phyloP scores from a whole-genome alignment of 2,329 filamentous ascomycete species.

The Boeremia lycopersici region DNA sequence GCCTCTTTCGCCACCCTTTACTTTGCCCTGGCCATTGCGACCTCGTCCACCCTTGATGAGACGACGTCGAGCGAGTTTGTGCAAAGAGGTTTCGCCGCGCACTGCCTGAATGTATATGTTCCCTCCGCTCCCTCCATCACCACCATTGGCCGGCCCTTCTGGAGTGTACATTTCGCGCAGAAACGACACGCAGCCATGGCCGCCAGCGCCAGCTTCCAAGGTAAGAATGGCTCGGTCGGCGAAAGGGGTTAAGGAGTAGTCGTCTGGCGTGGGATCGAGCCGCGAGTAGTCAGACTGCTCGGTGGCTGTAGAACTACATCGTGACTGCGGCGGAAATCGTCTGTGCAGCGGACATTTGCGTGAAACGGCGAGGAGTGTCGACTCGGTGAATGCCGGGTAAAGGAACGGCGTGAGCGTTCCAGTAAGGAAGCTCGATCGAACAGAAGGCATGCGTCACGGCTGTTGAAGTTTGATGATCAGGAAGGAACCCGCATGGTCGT shows the following conservation, averaged over 20 bases:
- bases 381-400: constrained; percentile 50
- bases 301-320: constrained; percentile 39
- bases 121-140: constrained; percentile 89
- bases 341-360: constrained; percentile 25
- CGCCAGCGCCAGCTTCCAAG: constrained; percentile 79
- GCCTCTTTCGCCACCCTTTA: constrained; percentile 76
- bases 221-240: constrained; percentile 83
- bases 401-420: constrained; percentile 53
- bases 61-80: constrained; percentile 82
- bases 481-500: constrained; percentile 1
- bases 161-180: constrained; percentile 87
- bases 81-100: constrained; percentile 86
- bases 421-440: constrained; percentile 35
- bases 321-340: constrained; percentile 22
- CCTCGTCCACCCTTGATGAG: constrained; percentile 76
- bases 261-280: constrained; percentile 80
- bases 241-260: constrained; percentile 83
- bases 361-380: constrained; percentile 27
- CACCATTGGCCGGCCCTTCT: constrained; percentile 90
- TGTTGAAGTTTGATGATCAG: not conserved
- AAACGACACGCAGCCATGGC: constrained; percentile 93
- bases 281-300: constrained; percentile 25
- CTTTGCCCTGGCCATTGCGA: constrained; percentile 78
- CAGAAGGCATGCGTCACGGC: constrained; percentile 38
- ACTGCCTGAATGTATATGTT: constrained; percentile 95